A percentile compares a stretch with the other conserved stretches of the same genome.
Conservation (phyloP, 2,329 filamentous ascomycete species). For the Neonectria hederae region DNA sequence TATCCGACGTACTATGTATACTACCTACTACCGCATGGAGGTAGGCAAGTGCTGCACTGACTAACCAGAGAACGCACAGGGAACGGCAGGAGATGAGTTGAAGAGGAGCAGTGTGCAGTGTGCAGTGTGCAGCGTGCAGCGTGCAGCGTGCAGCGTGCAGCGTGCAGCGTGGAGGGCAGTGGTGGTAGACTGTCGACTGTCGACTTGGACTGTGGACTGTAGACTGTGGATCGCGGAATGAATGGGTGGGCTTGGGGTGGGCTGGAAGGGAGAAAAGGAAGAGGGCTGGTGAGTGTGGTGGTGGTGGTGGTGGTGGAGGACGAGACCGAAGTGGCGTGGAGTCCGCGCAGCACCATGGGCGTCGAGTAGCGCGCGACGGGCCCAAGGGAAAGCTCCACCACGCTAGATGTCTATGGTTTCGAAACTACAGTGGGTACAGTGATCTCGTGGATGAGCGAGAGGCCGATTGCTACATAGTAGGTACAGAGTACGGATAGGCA, state of each 20-base stretch:
- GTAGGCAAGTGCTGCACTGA: background rate
- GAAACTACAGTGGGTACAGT: constrained; percentile 39
- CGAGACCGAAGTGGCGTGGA: constrained; percentile 35
- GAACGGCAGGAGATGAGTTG: constrained; percentile 4
- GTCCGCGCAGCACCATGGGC: constrained; percentile 31
- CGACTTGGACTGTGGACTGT: too few species aligned
- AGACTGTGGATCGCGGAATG: constrained; percentile 1
- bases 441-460: constrained; percentile 16
- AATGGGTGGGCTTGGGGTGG: background rate
- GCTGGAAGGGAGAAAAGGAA: background rate
- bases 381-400: constrained; percentile 27
- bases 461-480: background rate
- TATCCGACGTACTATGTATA: background rate
- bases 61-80: background rate
- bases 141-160: background rate
- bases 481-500: background rate
- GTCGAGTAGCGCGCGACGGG: constrained; percentile 39
- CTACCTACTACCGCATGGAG: background rate
- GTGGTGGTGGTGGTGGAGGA: constrained; percentile 29
- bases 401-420: constrained; percentile 24
- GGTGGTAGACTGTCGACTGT: too few species aligned
- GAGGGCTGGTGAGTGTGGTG: background rate
- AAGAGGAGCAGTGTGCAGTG: background rate
- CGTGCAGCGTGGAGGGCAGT: too few species aligned
- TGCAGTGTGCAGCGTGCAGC: constrained; percentile 13